These are phyloP conservation scores for Russula sp. DNA, from an alignment of 768 basidiomycete genomes.

Conservation along the genomic window DNA sequence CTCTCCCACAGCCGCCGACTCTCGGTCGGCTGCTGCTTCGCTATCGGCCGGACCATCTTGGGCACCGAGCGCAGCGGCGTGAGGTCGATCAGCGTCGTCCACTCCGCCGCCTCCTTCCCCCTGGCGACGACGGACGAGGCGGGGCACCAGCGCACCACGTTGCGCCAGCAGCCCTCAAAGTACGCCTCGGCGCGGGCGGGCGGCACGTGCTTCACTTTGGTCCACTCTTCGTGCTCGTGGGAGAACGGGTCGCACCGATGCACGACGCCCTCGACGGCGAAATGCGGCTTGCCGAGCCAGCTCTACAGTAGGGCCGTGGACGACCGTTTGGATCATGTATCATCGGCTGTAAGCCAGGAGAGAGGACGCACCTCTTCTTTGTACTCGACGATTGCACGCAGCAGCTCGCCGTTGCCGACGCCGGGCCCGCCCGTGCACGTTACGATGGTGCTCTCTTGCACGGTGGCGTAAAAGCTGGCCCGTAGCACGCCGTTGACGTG, in stretches of 20 bases:
- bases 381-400: slow-evolving; percentile 85
- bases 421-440: slow-evolving; percentile 64
- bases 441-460: slow-evolving; percentile 72
- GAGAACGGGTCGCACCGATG: slow-evolving; percentile 70
- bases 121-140: slow-evolving; percentile 25
- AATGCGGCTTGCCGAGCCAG: slow-evolving; percentile 87
- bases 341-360: background rate
- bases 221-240: slow-evolving; percentile 63
- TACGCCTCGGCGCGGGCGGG: slow-evolving; percentile 65
- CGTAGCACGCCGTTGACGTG: slow-evolving; percentile 88
- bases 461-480: slow-evolving; percentile 87
- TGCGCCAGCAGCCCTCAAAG: slow-evolving; percentile 87
- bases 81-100: slow-evolving; percentile 69
- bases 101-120: slow-evolving; percentile 37
- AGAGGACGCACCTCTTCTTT: slow-evolving; percentile 77
- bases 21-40: slow-evolving; percentile 72
- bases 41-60: slow-evolving; percentile 78
- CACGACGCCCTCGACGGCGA: slow-evolving; percentile 82
- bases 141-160: slow-evolving; percentile 73
- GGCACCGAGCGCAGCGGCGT: slow-evolving; percentile 64
- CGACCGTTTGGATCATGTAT: background rate
- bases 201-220: slow-evolving; percentile 87
- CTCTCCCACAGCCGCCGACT: slow-evolving; percentile 84
- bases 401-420: slow-evolving; percentile 46
- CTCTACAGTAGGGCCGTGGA: slow-evolving; percentile 43